These are phyloP conservation scores for Diplotaxis tenuifolia DNA, from an alignment of 345 rosid genomes.

Conservation along the genomic window DNA sequence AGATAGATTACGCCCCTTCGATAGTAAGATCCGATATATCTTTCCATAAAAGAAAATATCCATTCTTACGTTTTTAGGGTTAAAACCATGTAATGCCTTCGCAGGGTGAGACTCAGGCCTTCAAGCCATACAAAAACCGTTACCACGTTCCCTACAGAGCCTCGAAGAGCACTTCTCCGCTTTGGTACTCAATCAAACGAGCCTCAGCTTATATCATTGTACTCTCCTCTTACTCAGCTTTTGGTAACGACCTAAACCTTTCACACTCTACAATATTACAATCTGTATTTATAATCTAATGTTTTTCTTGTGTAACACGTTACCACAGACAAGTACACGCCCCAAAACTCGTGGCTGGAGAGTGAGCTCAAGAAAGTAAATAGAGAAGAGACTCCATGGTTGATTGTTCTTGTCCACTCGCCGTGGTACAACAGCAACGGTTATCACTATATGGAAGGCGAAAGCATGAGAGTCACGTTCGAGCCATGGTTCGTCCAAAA, in stretches of 20 bases:
- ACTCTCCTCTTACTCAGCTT: slow-evolving; percentile 50
- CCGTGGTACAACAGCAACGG: slow-evolving; percentile 42
- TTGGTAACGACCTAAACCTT: slow-evolving; percentile 27
- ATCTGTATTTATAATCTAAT: not conserved
- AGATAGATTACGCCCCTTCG: slow-evolving; percentile 35
- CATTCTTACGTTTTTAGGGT: not conserved
- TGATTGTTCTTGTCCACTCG: slow-evolving; percentile 30
- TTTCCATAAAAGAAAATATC: not conserved
- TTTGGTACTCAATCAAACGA: slow-evolving; percentile 55
- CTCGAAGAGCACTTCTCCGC: slow-evolving; percentile 42
- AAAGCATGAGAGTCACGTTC: slow-evolving; percentile 48
- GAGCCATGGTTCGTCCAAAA: slow-evolving; percentile 47
- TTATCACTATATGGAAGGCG: slow-evolving; percentile 53
- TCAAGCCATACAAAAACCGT: slow-evolving; percentile 42
- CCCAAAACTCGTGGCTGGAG: slow-evolving; percentile 38
- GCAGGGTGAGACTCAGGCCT: slow-evolving; percentile 43
- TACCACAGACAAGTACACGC: slow-evolving; percentile 39
- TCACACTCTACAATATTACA: not conserved
- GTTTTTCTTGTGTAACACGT: not conserved
- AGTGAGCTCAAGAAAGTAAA: slow-evolving; percentile 40
- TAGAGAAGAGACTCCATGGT: slow-evolving; percentile 41
- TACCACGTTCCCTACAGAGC: slow-evolving; percentile 44
- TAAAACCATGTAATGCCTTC: not conserved
- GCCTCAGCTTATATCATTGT: slow-evolving; percentile 49
- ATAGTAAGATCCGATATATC: slow-evolving; percentile 35